A percentile compares a stretch with the other conserved stretches of the same genome.
These are phyloP conservation scores for Cladosporium sp. DNA, from an alignment of 2,329 filamentous ascomycete species.

Conservation along the genomic window DNA sequence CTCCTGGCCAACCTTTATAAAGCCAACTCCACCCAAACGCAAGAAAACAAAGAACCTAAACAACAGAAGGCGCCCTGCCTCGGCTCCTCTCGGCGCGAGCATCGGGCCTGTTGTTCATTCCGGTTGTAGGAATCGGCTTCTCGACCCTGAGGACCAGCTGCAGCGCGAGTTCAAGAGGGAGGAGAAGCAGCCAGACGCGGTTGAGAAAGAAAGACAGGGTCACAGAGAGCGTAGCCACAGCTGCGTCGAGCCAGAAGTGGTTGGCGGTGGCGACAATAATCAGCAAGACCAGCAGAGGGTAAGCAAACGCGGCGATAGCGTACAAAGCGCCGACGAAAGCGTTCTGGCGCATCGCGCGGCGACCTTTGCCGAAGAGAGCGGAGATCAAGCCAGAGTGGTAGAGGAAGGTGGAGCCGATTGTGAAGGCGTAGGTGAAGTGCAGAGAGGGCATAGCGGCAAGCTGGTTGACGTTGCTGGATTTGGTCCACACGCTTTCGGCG, in stretches of 20 bases:
- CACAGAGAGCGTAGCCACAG: slow-evolving; percentile 52
- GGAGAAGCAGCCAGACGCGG: slow-evolving; percentile 50
- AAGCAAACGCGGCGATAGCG: slow-evolving; percentile 44
- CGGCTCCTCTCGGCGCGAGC: slow-evolving; percentile 5
- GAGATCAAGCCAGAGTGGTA: slow-evolving; percentile 53
- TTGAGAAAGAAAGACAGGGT: slow-evolving; percentile 51
- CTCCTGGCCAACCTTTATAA: background rate
- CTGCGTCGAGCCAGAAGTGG: slow-evolving; percentile 59
- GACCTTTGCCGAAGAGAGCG: slow-evolving; percentile 40
- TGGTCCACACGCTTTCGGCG: slow-evolving; percentile 48
- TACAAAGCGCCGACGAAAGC: slow-evolving; percentile 40
- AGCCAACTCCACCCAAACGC: background rate
- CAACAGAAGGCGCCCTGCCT: slow-evolving; percentile 11
- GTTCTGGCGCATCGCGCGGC: slow-evolving; percentile 22
- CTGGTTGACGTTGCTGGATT: slow-evolving; percentile 49
- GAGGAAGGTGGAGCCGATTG: slow-evolving; percentile 54
- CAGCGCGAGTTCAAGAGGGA: slow-evolving; percentile 54
- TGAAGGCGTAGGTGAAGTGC: slow-evolving; percentile 57
- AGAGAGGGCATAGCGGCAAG: slow-evolving; percentile 52
- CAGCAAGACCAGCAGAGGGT: slow-evolving; percentile 46
- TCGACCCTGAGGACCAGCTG: slow-evolving; percentile 51
- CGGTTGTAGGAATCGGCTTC: slow-evolving; percentile 57
- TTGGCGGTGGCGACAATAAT: slow-evolving; percentile 64
- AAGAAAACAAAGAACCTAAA: background rate
- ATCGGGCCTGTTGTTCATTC: slow-evolving; percentile 38